phyloP scores from a whole-genome alignment of 371 early-diverging fungal genomes.

The Mucor velutinosus region DNA sequence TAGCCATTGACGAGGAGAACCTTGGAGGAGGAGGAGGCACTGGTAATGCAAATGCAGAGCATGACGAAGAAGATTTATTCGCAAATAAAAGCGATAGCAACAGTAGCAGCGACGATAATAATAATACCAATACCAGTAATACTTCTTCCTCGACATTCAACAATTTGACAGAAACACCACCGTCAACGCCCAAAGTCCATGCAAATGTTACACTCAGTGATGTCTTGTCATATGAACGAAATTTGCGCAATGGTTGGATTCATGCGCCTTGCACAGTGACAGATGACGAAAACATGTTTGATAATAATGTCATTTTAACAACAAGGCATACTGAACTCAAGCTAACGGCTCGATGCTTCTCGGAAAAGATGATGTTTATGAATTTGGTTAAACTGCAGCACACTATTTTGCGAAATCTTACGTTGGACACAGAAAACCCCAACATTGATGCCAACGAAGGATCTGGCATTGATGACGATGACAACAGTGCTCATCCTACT shows the following conservation, averaged over 20 bases:
- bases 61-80: slow-evolving; percentile 1
- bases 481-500: neutral
- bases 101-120: neutral
- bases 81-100: neutral
- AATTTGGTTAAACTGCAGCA: slow-evolving; percentile 23
- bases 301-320: slow-evolving; percentile 12
- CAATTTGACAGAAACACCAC: neutral
- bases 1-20: neutral
- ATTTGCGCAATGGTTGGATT: slow-evolving; percentile 21
- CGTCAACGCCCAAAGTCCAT: neutral
- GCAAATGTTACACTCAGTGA: slow-evolving; percentile 15
- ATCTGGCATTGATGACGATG: neutral
- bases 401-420: neutral
- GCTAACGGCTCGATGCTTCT: slow-evolving; percentile 14
- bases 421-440: neutral
- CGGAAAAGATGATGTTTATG: slow-evolving; percentile 29
- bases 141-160: neutral
- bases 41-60: neutral
- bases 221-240: slow-evolving; percentile 11
- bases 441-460: neutral
- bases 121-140: neutral
- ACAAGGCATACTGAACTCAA: slow-evolving; percentile 4
- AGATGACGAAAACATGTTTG: neutral
- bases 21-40: neutral
- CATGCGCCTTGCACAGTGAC: slow-evolving; percentile 23